Evolutionary conservation across 805 yeast genomes (phyloP).

Genomic region (Candida gorgasii): DNA sequence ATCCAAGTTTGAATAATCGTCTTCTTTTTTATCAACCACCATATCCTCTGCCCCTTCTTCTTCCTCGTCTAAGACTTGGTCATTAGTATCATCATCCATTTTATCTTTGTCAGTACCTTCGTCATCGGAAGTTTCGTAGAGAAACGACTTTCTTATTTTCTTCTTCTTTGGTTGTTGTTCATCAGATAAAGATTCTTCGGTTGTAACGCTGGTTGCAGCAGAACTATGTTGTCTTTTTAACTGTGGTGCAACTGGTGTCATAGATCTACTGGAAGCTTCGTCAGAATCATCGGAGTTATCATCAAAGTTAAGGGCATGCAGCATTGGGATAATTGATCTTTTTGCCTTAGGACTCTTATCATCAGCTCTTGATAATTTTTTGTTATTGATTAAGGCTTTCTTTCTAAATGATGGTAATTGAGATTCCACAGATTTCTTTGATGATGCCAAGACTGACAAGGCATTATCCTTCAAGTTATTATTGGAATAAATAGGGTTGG

Average conservation of each 20-base stretch:
- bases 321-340: slow-evolving; percentile 49
- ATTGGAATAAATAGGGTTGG: slow-evolving; percentile 15
- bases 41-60: slow-evolving; percentile 21
- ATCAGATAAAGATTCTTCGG: slow-evolving; percentile 21
- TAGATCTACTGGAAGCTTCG: slow-evolving; percentile 36
- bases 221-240: slow-evolving; percentile 33
- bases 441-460: slow-evolving; percentile 23
- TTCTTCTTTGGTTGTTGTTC: slow-evolving; percentile 25
- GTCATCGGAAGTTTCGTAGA: slow-evolving; percentile 38
- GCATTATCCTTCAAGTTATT: slow-evolving; percentile 26
- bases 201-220: slow-evolving; percentile 21
- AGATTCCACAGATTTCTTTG: slow-evolving; percentile 17
- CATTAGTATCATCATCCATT: slow-evolving; percentile 20
- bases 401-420: slow-evolving; percentile 39
- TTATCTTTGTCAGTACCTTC: slow-evolving; percentile 18
- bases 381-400: slow-evolving; percentile 24
- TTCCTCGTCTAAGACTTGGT: slow-evolving; percentile 12
- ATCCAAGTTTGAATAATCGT: slow-evolving; percentile 30
- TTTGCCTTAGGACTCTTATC: slow-evolving; percentile 8
- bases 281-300: slow-evolving; percentile 36
- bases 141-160: slow-evolving; percentile 19
- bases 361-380: slow-evolving; percentile 25
- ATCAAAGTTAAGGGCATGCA: slow-evolving; percentile 52
- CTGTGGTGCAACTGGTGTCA: slow-evolving; percentile 31
- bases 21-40: slow-evolving; percentile 20